Evolutionary conservation across 805 yeast genomes (phyloP).

Genomic region (Pichia rugopelliculosa): DNA sequence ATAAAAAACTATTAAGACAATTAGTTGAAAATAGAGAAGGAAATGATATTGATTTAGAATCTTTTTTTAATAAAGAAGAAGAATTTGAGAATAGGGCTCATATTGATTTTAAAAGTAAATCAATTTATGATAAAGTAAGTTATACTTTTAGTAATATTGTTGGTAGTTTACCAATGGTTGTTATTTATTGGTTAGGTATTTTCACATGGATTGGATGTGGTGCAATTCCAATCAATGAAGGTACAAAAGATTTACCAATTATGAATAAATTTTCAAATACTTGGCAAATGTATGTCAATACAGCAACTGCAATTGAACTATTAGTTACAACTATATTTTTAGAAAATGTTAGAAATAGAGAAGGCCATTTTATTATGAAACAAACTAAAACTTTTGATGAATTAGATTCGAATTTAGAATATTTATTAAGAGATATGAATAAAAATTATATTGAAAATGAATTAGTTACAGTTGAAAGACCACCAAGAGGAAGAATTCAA

Average conservation of each 20-base stretch:
- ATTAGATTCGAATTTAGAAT: conserved; percentile 28
- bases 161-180: conserved; percentile 28
- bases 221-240: conserved; percentile 17
- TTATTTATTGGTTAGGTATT: conserved; percentile 33
- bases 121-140: conserved; percentile 29
- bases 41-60: neutral
- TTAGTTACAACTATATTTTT: conserved; percentile 29
- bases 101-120: conserved; percentile 19
- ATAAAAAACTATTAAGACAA: conserved; percentile 13
- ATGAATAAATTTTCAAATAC: conserved; percentile 24
- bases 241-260: conserved; percentile 4
- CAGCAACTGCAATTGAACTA: conserved; percentile 32
- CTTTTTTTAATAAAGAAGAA: neutral
- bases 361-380: conserved; percentile 18
- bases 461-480: conserved; percentile 24
- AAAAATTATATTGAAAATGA: conserved; percentile 18
- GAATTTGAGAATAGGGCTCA: neutral
- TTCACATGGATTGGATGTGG: conserved; percentile 34
- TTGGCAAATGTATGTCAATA: conserved; percentile 36
- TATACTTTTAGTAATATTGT: conserved; percentile 17
- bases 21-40: conserved; percentile 1
- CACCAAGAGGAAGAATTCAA: conserved; percentile 12
- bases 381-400: conserved; percentile 16
- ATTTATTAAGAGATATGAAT: conserved; percentile 1
- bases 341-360: conserved; percentile 32